Conservation (phyloP, 2,329 filamentous ascomycete species). For the Trichophyton verrucosum region DNA sequence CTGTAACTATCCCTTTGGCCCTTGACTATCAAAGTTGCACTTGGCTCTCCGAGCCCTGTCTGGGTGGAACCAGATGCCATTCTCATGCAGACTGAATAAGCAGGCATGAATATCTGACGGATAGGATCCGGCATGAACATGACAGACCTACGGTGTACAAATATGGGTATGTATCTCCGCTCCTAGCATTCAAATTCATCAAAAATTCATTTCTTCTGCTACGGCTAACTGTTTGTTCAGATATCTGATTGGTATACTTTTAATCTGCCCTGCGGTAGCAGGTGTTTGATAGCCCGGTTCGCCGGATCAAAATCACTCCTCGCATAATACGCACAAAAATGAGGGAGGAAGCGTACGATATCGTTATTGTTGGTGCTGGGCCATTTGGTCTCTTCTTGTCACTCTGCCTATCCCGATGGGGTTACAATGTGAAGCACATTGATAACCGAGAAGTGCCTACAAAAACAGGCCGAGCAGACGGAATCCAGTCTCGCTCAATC, state of each 20-base stretch:
- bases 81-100: no score
- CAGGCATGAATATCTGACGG: no score
- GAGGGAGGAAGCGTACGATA: conserved; percentile 44
- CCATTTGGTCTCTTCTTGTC: conserved; percentile 80
- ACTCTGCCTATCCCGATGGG: conserved; percentile 79
- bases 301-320: not conserved
- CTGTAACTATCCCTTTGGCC: no score
- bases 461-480: conserved; percentile 34
- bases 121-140: no score
- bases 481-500: conserved; percentile 33
- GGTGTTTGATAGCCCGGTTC: not conserved
- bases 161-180: no score
- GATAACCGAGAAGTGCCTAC: conserved; percentile 31
- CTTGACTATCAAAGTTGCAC: no score
- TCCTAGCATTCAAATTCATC: no score
- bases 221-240: not conserved
- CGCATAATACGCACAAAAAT: not conserved
- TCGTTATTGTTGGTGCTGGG: conserved; percentile 77
- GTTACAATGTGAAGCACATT: conserved; percentile 84
- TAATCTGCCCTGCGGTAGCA: not conserved
- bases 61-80: no score
- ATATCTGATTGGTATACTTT: not conserved
- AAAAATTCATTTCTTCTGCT: not conserved
- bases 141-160: no score
- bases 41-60: no score